phyloP scores from a whole-genome alignment of 1,284 basidiomycete genomes.

The Tilletia indica region DNA sequence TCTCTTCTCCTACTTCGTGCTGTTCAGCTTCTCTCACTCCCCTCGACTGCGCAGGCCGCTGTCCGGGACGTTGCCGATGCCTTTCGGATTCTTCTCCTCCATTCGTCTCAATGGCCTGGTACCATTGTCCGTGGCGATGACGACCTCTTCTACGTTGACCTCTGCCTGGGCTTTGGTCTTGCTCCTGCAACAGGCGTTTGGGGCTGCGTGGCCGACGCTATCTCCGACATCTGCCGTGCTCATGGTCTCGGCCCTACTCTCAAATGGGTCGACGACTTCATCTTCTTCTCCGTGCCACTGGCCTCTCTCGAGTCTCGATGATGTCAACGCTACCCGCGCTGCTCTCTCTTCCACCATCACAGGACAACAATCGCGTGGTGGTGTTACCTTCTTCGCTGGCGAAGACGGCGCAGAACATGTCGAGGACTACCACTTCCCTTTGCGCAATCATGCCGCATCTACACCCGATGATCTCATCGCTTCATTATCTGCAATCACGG shows the following conservation, averaged over 20 bases:
- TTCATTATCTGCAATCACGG: neutral
- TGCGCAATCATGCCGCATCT: neutral
- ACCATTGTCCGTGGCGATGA: neutral
- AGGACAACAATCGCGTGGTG: neutral
- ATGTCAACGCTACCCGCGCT: neutral
- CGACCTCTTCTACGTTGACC: neutral
- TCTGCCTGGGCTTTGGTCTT: neutral
- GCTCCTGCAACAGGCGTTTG: no score
- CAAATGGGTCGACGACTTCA: constrained; percentile 6
- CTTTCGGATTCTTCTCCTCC: neutral
- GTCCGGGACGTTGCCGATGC: neutral
- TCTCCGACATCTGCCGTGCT: constrained; percentile 1
- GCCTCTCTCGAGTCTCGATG: neutral
- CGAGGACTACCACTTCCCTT: neutral
- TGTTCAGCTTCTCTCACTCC: constrained; percentile 1
- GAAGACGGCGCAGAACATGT: neutral
- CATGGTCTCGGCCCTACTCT: neutral
- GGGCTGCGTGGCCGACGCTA: neutral
- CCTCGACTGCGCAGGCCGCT: neutral
- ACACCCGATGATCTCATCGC: neutral
- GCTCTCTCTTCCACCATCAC: neutral
- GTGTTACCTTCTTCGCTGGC: neutral
- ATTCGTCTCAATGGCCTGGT: neutral
- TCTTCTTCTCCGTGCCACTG: neutral
- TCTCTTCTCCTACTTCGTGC: neutral